phyloP scores from a whole-genome alignment of 768 basidiomycete genomes.

The Sistotremastrum suecicum region DNA sequence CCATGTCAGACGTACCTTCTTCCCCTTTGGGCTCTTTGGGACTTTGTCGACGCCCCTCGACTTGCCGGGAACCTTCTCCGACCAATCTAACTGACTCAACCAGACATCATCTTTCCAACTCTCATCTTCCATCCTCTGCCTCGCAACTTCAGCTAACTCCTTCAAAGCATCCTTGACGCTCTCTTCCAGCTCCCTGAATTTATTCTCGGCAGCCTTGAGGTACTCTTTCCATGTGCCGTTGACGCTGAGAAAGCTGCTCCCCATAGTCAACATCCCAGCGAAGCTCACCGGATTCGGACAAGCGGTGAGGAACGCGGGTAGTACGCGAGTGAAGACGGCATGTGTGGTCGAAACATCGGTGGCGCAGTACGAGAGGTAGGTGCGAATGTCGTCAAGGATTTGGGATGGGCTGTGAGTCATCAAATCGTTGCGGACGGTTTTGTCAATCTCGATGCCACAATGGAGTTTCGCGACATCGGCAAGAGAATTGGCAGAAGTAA shows the following conservation, averaged over 20 bases:
- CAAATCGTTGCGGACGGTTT: slow-evolving; percentile 64
- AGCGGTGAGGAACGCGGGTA: slow-evolving; percentile 66
- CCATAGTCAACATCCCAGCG: slow-evolving; percentile 84
- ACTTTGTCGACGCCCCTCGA: slow-evolving; percentile 41
- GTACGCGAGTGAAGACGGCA: slow-evolving; percentile 56
- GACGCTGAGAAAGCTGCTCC: slow-evolving; percentile 80
- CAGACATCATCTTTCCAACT: slow-evolving; percentile 65
- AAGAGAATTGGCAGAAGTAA: slow-evolving; percentile 85
- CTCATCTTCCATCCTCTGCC: slow-evolving; percentile 31
- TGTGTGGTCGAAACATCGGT: slow-evolving; percentile 78
- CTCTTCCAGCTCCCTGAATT: slow-evolving; percentile 58
- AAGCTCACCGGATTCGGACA: slow-evolving; percentile 93
- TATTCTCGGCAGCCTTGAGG: slow-evolving; percentile 59
- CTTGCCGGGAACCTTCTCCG: slow-evolving; percentile 64
- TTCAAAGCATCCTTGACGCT: slow-evolving; percentile 46
- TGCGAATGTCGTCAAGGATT: slow-evolving; percentile 48
- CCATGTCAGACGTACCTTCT: neutral
- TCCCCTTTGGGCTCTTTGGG: slow-evolving; percentile 6
- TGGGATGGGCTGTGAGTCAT: slow-evolving; percentile 52
- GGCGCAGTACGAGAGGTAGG: slow-evolving; percentile 77
- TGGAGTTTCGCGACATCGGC: slow-evolving; percentile 86
- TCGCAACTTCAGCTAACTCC: slow-evolving; percentile 49
- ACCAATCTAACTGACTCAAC: slow-evolving; percentile 91
- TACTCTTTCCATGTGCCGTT: slow-evolving; percentile 85
- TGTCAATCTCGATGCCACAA: slow-evolving; percentile 68